Evolutionary conservation across 768 basidiomycete genomes (phyloP).

Genomic region (Cystobasidium ongulense): DNA sequence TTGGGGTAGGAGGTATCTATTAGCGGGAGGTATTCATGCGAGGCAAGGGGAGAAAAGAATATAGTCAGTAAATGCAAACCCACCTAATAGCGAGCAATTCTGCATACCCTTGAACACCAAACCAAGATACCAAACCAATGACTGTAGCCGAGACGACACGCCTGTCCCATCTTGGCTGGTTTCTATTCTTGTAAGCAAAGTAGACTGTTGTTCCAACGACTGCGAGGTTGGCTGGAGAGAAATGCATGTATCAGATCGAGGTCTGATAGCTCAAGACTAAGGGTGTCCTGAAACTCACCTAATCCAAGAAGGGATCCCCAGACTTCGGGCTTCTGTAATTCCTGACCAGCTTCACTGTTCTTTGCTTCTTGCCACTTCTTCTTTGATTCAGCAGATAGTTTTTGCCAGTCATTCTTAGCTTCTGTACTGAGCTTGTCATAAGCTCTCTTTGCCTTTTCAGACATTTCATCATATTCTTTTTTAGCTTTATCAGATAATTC

Average conservation of each 20-base stretch:
- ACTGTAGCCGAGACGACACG: conserved; percentile 44
- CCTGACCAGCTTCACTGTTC: conserved; percentile 31
- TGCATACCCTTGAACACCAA: conserved; percentile 25
- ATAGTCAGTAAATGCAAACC: neutral
- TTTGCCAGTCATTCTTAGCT: conserved; percentile 21
- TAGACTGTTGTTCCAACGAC: conserved; percentile 44
- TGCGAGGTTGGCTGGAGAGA: conserved; percentile 44
- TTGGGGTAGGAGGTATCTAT: conserved; percentile 25
- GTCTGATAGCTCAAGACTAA: no score
- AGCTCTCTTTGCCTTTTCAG: conserved; percentile 31
- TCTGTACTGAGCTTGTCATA: conserved; percentile 17
- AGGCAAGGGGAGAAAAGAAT: neutral
- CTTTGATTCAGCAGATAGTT: conserved; percentile 19
- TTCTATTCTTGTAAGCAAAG: conserved; percentile 46
- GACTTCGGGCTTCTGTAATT: conserved; percentile 43
- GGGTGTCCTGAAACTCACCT: conserved; percentile 38
- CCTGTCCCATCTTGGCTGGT: conserved; percentile 46
- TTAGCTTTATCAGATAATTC: neutral
- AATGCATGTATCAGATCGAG: neutral
- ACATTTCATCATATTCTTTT: conserved; percentile 40
- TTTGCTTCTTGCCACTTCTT: conserved; percentile 24
- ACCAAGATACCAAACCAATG: conserved; percentile 41
- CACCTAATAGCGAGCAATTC: conserved; percentile 10
- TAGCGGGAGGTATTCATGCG: neutral
- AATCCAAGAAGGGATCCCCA: conserved; percentile 45